These are phyloP conservation scores for Cenchrus fungigraminus DNA, from an alignment of 176 grass and related monocot species.

Conservation along the genomic window DNA sequence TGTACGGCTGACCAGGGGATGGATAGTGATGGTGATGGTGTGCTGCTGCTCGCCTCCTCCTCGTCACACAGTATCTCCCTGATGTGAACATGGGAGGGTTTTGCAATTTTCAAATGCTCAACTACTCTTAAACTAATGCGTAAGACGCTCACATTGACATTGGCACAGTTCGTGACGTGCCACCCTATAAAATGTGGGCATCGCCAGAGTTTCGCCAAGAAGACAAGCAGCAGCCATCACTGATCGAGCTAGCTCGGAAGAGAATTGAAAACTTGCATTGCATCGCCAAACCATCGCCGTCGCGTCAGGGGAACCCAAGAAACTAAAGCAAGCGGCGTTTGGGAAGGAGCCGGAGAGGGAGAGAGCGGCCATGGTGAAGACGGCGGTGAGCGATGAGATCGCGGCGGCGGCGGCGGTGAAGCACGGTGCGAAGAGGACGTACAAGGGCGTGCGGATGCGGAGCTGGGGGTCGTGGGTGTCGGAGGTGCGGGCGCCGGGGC, in stretches of 20 bases:
- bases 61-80: constrained; percentile 12
- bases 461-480: constrained; percentile 98
- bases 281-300: constrained; percentile 19
- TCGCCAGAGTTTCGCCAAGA: constrained; percentile 29
- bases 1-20: constrained; percentile 36
- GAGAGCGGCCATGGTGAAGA: constrained; percentile 63
- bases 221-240: constrained; percentile 24
- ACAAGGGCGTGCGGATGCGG: constrained; percentile 94
- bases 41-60: not conserved
- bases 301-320: not conserved
- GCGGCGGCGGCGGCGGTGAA: not conserved
- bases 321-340: not conserved
- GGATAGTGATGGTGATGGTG: not conserved
- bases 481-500: constrained; percentile 78
- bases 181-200: constrained; percentile 65
- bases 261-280: not conserved
- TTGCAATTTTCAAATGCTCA: constrained; percentile 25
- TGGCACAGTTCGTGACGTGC: constrained; percentile 4
- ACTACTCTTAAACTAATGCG: constrained; percentile 23
- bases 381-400: not conserved
- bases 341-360: not conserved
- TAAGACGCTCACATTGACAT: constrained; percentile 5
- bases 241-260: not conserved
- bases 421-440: constrained; percentile 46
- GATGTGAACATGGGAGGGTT: constrained; percentile 43